Evolutionary conservation across 257 asterid species (phyloP), one percentile per base, ranked within the genome.

Genomic region (Dorcoceras hygrometricum): DNA sequence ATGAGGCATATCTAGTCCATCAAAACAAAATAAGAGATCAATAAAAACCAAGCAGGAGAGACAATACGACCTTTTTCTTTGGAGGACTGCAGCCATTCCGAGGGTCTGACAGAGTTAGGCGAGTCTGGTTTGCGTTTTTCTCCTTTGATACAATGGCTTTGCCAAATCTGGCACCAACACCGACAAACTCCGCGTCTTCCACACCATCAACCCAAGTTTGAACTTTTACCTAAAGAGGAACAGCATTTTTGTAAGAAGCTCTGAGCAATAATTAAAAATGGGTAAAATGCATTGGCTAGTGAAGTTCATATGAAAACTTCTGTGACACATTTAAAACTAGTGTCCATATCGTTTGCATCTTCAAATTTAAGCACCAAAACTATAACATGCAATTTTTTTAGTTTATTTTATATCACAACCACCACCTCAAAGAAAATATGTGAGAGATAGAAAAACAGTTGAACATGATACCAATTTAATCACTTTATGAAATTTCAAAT

Each of bases 121-220:
- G 54, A 46, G 8, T 46, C 22, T 46, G 22, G 54, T 46, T 46
- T 23, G 96, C 96, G 71, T 87, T 83, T 81, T 89, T 91, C 84
- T 91, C 96, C 84, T 87, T 85, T 10, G 98, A 82, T 72, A 82
- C 96, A 63, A 89, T 81, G 55, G 88, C 74, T 10, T 81, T 76
- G 72, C 98, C 98, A 78, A 91, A 91, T 78, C 96, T 78, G 67
- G 98, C 98, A 69, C 96, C 96, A 62, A 89, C 95, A 68, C 98
- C 98, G 55, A 89, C 96, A 80, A 87, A 91, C 57, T 91, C 96
- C 8, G 59, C 84, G 6, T 85, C 85, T 77, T 91, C 96, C 62
- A 66, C 36, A 16, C 87, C 98, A 63, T 91, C 79, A 34, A 91
- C 83, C 95, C 95, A 91, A 64, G 94, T 89, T 77, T 87, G 98